These are phyloP conservation scores for Hyaloperonospora arabidopsidis DNA, from an alignment of 352 stramenopile genomes.

Conservation along the genomic window DNA sequence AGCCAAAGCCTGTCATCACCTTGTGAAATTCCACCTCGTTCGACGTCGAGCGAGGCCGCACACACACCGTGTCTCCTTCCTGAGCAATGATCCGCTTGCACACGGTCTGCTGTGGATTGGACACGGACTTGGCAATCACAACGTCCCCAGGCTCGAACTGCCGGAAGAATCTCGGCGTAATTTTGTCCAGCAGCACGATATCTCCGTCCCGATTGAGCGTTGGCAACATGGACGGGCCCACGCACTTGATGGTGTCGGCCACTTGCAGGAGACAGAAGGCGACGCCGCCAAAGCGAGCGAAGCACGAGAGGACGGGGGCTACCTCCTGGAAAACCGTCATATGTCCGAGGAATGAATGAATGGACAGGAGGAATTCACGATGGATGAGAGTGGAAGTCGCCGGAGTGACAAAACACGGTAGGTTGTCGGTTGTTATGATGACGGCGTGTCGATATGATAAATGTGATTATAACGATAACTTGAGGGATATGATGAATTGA, in stretches of 20 bases:
- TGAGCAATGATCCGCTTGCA: slow-evolving; percentile 86
- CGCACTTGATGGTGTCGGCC: slow-evolving; percentile 80
- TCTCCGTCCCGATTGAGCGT: slow-evolving; percentile 86
- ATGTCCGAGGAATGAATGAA: too few relatives aligned
- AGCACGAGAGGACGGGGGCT: slow-evolving; percentile 47
- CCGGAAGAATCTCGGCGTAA: slow-evolving; percentile 66
- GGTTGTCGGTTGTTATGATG: too few relatives aligned
- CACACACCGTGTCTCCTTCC: slow-evolving; percentile 76
- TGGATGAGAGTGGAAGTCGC: too few relatives aligned
- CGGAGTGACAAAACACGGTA: too few relatives aligned
- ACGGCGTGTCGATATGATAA: too few relatives aligned
- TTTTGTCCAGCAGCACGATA: slow-evolving; percentile 86
- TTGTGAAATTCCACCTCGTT: slow-evolving; percentile 73
- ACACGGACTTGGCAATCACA: slow-evolving; percentile 84
- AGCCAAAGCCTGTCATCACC: slow-evolving; percentile 14
- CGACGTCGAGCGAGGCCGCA: slow-evolving; percentile 58
- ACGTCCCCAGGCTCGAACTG: slow-evolving; percentile 70
- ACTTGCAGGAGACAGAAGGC: slow-evolving; percentile 64
- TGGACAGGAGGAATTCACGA: too few relatives aligned
- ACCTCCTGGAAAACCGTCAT: slow-evolving; percentile 30
- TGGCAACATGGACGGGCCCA: slow-evolving; percentile 86
- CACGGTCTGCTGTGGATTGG: slow-evolving; percentile 76
- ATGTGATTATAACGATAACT: too few relatives aligned
- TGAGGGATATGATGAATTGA: too few relatives aligned
- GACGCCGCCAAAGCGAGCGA: slow-evolving; percentile 67